These are phyloP conservation scores for Omphalotus guepiniiformis DNA, from an alignment of 768 basidiomycete genomes.

Conservation along the genomic window DNA sequence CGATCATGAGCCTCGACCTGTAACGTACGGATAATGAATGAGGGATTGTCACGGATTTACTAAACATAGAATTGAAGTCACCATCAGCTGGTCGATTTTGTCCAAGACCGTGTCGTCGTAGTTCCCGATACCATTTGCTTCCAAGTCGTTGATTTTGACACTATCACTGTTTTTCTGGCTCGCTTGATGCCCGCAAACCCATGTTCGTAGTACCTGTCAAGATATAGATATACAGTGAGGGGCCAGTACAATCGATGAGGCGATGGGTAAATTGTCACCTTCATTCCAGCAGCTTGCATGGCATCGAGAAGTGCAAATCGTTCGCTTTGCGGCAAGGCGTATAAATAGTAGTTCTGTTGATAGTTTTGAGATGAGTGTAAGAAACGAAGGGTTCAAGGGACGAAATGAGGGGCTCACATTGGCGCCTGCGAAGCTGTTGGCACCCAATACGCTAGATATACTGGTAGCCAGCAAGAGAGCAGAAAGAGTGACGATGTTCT, in stretches of 20 bases:
- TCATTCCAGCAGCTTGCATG: constrained; percentile 24
- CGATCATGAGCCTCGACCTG: constrained; percentile 28
- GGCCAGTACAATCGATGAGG: not conserved
- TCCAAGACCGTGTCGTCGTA: constrained; percentile 34
- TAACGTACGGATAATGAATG: not conserved
- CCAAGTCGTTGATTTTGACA: constrained; percentile 28
- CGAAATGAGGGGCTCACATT: not conserved
- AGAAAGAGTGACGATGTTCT: no score
- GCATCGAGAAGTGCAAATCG: constrained; percentile 18
- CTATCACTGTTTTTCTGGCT: constrained; percentile 22
- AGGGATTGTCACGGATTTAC: not conserved
- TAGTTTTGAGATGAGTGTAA: not conserved
- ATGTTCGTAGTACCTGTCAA: constrained; percentile 21
- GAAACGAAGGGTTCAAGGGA: not conserved
- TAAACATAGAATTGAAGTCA: constrained; percentile 1
- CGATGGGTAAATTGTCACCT: constrained; percentile 11
- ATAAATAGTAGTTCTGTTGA: constrained; percentile 20
- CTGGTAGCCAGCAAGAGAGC: no score
- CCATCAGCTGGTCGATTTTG: constrained; percentile 34
- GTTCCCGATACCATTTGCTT: constrained; percentile 27
- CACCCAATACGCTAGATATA: no score
- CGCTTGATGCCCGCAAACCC: constrained; percentile 24
- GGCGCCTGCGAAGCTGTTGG: constrained; percentile 10
- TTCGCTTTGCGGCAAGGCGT: constrained; percentile 17
- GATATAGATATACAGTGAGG: not conserved